phyloP scores from a whole-genome alignment of 176 grass and related monocot genomes.

The Musa acuminata region DNA sequence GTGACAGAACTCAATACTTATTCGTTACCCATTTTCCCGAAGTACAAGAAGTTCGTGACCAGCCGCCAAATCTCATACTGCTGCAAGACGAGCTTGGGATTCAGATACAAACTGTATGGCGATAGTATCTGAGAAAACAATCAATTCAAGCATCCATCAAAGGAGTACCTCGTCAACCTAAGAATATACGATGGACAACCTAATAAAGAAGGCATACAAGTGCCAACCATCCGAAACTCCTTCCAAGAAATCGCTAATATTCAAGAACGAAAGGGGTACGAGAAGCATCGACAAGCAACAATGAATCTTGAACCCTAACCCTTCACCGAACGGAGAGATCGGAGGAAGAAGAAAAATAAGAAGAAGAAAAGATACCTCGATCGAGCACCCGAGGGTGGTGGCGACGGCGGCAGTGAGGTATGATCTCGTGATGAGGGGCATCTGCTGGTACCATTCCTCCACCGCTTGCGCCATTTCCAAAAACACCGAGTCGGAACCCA shows the following conservation, averaged over 20 bases:
- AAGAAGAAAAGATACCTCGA: slow-evolving; percentile 38
- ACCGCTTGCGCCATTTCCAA: slow-evolving; percentile 71
- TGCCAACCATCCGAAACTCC: neutral
- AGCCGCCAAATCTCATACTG: slow-evolving; percentile 98
- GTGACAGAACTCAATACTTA: too few relatives aligned
- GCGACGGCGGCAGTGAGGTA: slow-evolving; percentile 93
- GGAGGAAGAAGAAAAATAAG: too few relatives aligned
- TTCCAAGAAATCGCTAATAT: neutral
- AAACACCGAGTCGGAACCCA: too few relatives aligned
- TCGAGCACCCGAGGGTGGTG: slow-evolving; percentile 89
- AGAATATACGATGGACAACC: too few relatives aligned
- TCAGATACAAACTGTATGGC: slow-evolving; percentile 75
- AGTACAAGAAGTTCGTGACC: slow-evolving; percentile 97
- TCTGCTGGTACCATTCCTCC: slow-evolving; percentile 99
- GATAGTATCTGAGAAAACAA: slow-evolving; percentile 60
- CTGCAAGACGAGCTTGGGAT: slow-evolving; percentile 65
- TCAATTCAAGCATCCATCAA: too few relatives aligned
- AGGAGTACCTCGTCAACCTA: too few relatives aligned
- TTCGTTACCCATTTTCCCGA: slow-evolving; percentile 84
- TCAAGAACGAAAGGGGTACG: too few relatives aligned
- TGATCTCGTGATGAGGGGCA: slow-evolving; percentile 98
- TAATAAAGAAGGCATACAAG: too few relatives aligned
- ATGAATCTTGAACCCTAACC: too few relatives aligned
- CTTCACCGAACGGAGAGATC: neutral
- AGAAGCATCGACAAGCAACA: too few relatives aligned